Evolutionary conservation across 2,329 filamentous ascomycete genomes (phyloP).

Genomic region (Rhynchosporium secalis): DNA sequence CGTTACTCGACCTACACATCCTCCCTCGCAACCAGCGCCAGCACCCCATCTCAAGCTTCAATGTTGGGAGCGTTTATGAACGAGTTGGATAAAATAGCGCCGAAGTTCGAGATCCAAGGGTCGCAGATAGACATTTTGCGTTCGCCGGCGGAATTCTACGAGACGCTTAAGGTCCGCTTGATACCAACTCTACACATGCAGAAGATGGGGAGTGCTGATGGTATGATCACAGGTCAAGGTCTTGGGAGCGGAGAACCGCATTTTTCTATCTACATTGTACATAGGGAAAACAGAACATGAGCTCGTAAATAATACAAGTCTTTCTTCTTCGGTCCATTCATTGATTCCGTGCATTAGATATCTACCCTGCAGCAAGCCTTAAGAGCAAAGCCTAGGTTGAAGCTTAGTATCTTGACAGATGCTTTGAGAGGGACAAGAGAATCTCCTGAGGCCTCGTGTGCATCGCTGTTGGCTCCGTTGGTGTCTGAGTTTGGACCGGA

Average conservation of each 20-base stretch:
- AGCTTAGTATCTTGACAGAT: constrained; percentile 88
- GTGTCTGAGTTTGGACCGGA: constrained; percentile 79
- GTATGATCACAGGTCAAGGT: constrained; percentile 67
- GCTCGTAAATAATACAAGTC: constrained; percentile 53
- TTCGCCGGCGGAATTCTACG: constrained; percentile 86
- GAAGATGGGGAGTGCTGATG: constrained; percentile 33
- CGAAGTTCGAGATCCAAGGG: constrained; percentile 83
- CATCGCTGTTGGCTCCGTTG: constrained; percentile 83
- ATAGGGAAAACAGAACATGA: constrained; percentile 93
- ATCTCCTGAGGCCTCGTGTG: constrained; percentile 80
- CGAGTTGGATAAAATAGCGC: constrained; percentile 85
- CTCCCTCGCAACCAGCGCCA: constrained; percentile 20
- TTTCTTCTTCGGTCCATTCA: constrained; percentile 18
- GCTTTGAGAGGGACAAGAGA: constrained; percentile 89
- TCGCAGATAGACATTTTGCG: constrained; percentile 78
- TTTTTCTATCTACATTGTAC: constrained; percentile 95
- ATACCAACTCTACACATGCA: neutral
- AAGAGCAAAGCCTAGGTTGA: constrained; percentile 70
- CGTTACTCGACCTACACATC: constrained; percentile 36
- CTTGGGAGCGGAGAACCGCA: constrained; percentile 69
- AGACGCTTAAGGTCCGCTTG: constrained; percentile 73
- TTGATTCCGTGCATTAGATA: constrained; percentile 52
- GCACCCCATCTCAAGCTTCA: constrained; percentile 48
- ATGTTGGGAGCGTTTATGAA: constrained; percentile 60
- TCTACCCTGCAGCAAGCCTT: constrained; percentile 75